phyloP scores from a whole-genome alignment of 495 filamentous ascomycete genomes.

The Staphylotrichum longicolle region DNA sequence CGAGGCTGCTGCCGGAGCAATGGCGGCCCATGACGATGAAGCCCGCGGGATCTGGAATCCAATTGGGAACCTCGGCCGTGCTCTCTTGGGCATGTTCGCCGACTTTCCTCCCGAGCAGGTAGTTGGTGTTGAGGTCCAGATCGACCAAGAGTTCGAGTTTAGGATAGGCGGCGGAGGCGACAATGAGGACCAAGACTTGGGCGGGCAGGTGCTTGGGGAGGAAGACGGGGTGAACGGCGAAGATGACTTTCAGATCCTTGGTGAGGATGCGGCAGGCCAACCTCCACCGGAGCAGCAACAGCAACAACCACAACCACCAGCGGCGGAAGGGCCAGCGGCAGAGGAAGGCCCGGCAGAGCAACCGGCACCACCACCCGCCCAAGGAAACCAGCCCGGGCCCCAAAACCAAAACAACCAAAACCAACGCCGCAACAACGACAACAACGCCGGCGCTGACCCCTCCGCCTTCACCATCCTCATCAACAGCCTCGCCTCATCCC shows the following conservation, averaged over 20 bases:
- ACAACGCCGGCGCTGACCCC: constrained; percentile 14
- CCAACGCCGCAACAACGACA: constrained; percentile 11
- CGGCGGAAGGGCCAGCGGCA: background rate
- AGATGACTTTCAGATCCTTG: constrained; percentile 31
- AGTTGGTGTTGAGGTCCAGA: constrained; percentile 34
- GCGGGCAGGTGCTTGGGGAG: constrained; percentile 27
- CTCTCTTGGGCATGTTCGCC: constrained; percentile 14
- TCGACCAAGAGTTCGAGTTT: constrained; percentile 46
- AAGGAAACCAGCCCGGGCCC: constrained; percentile 9
- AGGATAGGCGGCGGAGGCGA: constrained; percentile 42
- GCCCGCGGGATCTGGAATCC: constrained; percentile 15
- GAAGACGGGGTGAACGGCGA: constrained; percentile 39
- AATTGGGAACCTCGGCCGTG: constrained; percentile 20
- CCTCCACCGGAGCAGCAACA: background rate
- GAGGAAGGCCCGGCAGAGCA: background rate
- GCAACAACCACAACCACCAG: constrained; percentile 1
- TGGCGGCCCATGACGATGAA: constrained; percentile 1
- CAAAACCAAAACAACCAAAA: constrained; percentile 5
- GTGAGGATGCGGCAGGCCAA: constrained; percentile 3
- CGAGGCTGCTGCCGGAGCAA: background rate
- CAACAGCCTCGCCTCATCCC: constrained; percentile 41
- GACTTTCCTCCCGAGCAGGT: constrained; percentile 34
- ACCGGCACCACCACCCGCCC: background rate
- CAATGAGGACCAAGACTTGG: constrained; percentile 39
- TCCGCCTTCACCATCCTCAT: constrained; percentile 24